Evolutionary conservation across 108 stramenopile genomes (phyloP).

Genomic region (Stephanodiscus minutulus): DNA sequence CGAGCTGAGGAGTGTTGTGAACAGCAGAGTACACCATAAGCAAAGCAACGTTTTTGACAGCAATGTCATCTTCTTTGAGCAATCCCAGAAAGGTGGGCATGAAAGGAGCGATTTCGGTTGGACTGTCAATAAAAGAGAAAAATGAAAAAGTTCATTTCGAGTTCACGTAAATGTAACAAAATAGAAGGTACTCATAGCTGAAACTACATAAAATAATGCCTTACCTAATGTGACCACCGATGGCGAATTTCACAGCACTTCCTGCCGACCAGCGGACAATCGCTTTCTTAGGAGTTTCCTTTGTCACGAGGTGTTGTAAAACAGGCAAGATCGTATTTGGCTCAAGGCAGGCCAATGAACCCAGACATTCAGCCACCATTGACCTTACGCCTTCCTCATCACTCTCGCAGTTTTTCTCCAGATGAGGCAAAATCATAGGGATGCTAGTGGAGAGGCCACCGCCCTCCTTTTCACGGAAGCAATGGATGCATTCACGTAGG

Average conservation of each 20-base stretch:
- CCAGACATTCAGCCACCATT: conserved; percentile 97
- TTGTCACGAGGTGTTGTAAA: conserved; percentile 51
- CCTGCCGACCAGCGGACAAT: conserved; percentile 83
- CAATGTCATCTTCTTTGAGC: conserved; percentile 84
- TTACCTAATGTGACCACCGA: conserved; percentile 71
- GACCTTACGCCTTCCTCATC: conserved; percentile 92
- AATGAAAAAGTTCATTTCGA: neutral
- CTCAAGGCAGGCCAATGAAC: conserved; percentile 81
- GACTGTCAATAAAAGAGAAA: conserved; percentile 3
- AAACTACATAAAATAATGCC: neutral
- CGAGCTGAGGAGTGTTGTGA: conserved; percentile 86
- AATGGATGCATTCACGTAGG: conserved; percentile 93
- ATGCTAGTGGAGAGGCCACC: conserved; percentile 62
- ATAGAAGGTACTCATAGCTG: neutral
- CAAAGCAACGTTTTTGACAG: conserved; percentile 84
- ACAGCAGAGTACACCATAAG: conserved; percentile 94
- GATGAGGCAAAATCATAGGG: conserved; percentile 77
- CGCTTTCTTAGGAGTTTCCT: conserved; percentile 53
- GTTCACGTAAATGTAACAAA: neutral
- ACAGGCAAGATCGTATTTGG: conserved; percentile 71
- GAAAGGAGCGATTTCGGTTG: conserved; percentile 54
- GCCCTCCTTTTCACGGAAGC: conserved; percentile 60
- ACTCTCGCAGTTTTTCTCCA: conserved; percentile 73
- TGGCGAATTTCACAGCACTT: conserved; percentile 86
- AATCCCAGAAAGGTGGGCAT: conserved; percentile 82